phyloP scores from a whole-genome alignment of 805 yeast species.

The Naumovozyma dairenensis region DNA sequence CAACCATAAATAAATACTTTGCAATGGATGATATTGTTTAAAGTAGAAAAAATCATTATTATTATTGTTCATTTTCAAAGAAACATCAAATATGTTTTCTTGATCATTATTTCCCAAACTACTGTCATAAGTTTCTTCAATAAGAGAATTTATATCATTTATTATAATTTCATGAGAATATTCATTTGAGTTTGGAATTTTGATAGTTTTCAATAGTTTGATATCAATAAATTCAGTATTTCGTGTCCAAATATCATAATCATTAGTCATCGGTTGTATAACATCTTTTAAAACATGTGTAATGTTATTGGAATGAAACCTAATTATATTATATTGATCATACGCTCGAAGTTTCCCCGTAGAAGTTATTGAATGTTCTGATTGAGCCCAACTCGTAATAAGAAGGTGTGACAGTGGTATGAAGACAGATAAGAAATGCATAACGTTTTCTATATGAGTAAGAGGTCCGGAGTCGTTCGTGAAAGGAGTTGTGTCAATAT shows the following conservation, averaged over 20 bases:
- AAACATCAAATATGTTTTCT: background rate
- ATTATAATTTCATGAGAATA: conserved; percentile 31
- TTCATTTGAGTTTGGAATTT: conserved; percentile 21
- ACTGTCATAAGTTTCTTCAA: conserved; percentile 47
- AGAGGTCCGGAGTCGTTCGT: too few species aligned
- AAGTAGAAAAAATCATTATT: conserved; percentile 48
- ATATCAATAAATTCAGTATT: conserved; percentile 40
- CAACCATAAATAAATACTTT: conserved; percentile 65
- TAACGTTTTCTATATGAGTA: too few species aligned
- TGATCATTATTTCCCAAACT: conserved; percentile 2
- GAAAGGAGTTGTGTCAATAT: too few species aligned
- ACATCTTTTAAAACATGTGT: conserved; percentile 7
- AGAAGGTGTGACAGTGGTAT: too few species aligned
- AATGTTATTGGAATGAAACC: conserved; percentile 10
- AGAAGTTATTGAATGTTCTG: too few species aligned
- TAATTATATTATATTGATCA: conserved; percentile 17
- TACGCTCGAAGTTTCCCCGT: too few species aligned
- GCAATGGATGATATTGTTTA: conserved; percentile 55
- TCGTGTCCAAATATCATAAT: conserved; percentile 42
- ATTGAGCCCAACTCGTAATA: too few species aligned
- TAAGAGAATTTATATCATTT: conserved; percentile 45
- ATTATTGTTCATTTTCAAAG: background rate
- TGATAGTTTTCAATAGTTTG: conserved; percentile 15
- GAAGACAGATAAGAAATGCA: too few species aligned
- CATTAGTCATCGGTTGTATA: conserved; percentile 9